phyloP scores from a whole-genome alignment of 2,329 filamentous ascomycete genomes.

The Microdochium paspali region DNA sequence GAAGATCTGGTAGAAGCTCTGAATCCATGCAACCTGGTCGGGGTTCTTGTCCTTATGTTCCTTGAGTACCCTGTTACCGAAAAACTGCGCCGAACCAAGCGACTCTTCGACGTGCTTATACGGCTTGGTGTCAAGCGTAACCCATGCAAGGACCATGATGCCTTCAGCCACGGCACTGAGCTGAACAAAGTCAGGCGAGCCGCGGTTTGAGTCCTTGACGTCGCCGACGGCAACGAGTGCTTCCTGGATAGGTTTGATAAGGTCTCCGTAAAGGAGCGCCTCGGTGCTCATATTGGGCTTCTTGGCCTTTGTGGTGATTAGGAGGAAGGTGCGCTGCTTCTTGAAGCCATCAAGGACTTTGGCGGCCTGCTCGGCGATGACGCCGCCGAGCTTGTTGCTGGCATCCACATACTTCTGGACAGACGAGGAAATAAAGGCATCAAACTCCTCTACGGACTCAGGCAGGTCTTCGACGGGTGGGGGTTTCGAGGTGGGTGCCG shows the following conservation, averaged over 20 bases:
- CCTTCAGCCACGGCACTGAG: constrained; percentile 83
- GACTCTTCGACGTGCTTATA: constrained; percentile 79
- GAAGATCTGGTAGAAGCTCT: constrained; percentile 87
- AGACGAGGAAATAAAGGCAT: constrained; percentile 63
- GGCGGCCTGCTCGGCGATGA: constrained; percentile 66
- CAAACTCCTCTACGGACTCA: constrained; percentile 78
- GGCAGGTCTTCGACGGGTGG: constrained; percentile 51
- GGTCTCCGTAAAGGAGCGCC: constrained; percentile 59
- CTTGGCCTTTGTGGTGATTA: constrained; percentile 83
- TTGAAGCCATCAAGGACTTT: constrained; percentile 59
- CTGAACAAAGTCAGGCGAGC: constrained; percentile 67
- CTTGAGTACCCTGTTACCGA: constrained; percentile 87
- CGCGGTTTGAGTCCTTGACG: constrained; percentile 73
- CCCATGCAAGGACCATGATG: constrained; percentile 84
- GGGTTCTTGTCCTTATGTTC: constrained; percentile 76
- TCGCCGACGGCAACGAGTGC: constrained; percentile 70
- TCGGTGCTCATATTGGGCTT: constrained; percentile 68
- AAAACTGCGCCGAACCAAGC: constrained; percentile 80
- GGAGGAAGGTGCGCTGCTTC: constrained; percentile 78
- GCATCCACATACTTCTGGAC: constrained; percentile 70
- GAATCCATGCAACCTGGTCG: constrained; percentile 78
- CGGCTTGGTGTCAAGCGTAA: constrained; percentile 74
- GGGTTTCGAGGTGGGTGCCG: constrained; percentile 21
- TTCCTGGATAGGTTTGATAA: constrained; percentile 81
- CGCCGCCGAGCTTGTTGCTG: constrained; percentile 67